These are phyloP conservation scores for Xylona heveae DNA, from an alignment of 495 filamentous ascomycete genomes.

Conservation along the genomic window DNA sequence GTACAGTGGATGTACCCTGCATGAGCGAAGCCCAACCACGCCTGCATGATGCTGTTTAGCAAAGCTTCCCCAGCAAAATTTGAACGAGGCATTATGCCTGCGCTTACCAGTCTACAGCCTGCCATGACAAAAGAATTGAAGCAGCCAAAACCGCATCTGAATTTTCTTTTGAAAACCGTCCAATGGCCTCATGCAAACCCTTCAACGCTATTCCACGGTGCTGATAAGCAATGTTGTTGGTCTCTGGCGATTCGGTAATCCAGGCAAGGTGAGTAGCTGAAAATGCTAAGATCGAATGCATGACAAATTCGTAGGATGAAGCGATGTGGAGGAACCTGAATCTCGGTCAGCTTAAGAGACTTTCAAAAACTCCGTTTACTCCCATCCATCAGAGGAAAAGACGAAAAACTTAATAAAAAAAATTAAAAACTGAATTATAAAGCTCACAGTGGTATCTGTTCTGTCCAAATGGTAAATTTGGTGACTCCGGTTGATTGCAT, in stretches of 20 bases:
- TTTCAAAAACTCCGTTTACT: conserved; percentile 10
- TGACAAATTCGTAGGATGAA: conserved; percentile 62
- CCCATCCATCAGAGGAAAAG: not conserved
- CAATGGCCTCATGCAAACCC: conserved; percentile 73
- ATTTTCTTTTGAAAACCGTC: conserved; percentile 63
- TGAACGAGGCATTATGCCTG: not conserved
- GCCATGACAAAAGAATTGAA: conserved; percentile 86
- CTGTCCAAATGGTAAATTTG: conserved; percentile 75
- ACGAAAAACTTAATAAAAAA: conserved; percentile 2
- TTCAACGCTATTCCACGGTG: conserved; percentile 69
- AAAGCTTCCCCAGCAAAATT: conserved; percentile 8
- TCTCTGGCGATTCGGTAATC: conserved; percentile 61
- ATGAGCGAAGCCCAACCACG: conserved; percentile 79
- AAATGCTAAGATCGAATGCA: conserved; percentile 78
- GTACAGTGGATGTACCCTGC: conserved; percentile 72
- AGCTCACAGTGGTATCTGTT: conserved; percentile 73
- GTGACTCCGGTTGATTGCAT: conserved; percentile 56
- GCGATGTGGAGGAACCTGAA: conserved; percentile 69
- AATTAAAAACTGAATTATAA: conserved; percentile 4
- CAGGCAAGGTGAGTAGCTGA: conserved; percentile 83
- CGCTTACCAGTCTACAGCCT: conserved; percentile 85
- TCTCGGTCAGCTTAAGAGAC: conserved; percentile 9
- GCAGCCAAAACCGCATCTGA: conserved; percentile 85
- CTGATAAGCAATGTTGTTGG: conserved; percentile 66
- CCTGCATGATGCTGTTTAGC: conserved; percentile 30